phyloP scores from a whole-genome alignment of 768 basidiomycete genomes.

The Fistulinella prunicolor region DNA sequence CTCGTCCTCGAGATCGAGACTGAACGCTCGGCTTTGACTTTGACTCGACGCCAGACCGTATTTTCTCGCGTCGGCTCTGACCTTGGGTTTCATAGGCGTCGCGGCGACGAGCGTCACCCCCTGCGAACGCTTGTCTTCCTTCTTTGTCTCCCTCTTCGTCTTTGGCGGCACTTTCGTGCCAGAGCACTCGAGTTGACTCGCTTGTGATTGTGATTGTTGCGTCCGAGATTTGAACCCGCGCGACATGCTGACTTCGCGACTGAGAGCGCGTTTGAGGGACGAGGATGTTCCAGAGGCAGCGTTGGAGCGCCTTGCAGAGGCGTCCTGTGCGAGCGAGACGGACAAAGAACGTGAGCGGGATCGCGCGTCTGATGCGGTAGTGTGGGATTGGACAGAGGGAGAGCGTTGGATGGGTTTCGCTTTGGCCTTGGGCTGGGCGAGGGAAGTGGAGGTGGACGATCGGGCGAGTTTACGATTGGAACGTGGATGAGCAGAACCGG shows the following conservation, averaged over 20 bases:
- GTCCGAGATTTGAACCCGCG: conserved; percentile 56
- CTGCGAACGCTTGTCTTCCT: conserved; percentile 3
- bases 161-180: conserved; percentile 16
- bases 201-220: conserved; percentile 10
- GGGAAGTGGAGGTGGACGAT: conserved; percentile 9
- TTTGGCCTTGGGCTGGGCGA: conserved; percentile 12
- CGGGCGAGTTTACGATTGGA: conserved; percentile 12
- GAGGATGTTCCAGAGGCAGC: conserved; percentile 31
- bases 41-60: conserved; percentile 7
- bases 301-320: conserved; percentile 37
- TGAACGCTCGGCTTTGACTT: conserved; percentile 5
- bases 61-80: conserved; percentile 7
- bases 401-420: conserved; percentile 23
- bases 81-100: conserved; percentile 47
- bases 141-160: conserved; percentile 8
- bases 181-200: conserved; percentile 12
- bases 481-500: conserved; percentile 1
- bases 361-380: conserved; percentile 28
- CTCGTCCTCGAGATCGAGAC: conserved; percentile 6
- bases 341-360: conserved; percentile 63
- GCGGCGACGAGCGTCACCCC: conserved; percentile 48
- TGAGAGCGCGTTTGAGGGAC: conserved; percentile 53
- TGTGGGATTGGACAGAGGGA: conserved; percentile 17
- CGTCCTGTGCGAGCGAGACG: conserved; percentile 66
- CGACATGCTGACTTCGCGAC: conserved; percentile 76